phyloP scores from a whole-genome alignment of 129 eudicot species.

The Escallonia rubra region DNA sequence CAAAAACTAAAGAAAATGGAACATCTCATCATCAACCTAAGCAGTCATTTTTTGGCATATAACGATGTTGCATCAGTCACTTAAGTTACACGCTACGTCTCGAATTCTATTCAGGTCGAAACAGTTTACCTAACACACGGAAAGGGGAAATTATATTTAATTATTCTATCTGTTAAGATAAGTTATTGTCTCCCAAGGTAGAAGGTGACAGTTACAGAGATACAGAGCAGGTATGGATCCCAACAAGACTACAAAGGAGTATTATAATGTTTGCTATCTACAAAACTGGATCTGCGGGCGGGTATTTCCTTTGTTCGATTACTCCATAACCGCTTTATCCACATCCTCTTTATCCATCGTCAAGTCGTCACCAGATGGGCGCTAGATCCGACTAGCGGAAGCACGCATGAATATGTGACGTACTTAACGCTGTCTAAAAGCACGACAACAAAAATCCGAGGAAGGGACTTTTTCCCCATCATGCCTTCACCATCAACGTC shows the following conservation, averaged over 20 bases:
- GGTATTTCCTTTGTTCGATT: neutral
- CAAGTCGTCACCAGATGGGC: slow-evolving; percentile 66
- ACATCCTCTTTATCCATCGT: slow-evolving; percentile 4
- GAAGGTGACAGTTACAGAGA: neutral
- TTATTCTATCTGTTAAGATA: no score
- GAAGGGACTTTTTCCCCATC: slow-evolving; percentile 63
- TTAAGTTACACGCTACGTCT: no score
- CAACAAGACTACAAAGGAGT: slow-evolving; percentile 9
- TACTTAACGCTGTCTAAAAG: slow-evolving; percentile 89
- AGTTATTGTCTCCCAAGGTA: no score
- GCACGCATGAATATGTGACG: slow-evolving; percentile 95
- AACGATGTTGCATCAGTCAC: no score
- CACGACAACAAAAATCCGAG: slow-evolving; percentile 90
- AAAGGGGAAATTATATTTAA: no score
- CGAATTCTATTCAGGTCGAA: no score
- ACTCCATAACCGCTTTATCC: slow-evolving; percentile 15
- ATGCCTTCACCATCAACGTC: slow-evolving; percentile 65
- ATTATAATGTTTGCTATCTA: slow-evolving; percentile 14
- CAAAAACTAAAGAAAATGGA: no score
- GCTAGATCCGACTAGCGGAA: slow-evolving; percentile 66
- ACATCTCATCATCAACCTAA: no score
- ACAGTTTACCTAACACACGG: no score
- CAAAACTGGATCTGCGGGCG: slow-evolving; percentile 25
- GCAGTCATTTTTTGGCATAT: no score
- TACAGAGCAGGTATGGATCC: neutral